A percentile compares a stretch with the other conserved stretches of the same genome.
phyloP scores from a whole-genome alignment of 2,329 filamentous ascomycete species.

The Sphaerostilbella broomeana region DNA sequence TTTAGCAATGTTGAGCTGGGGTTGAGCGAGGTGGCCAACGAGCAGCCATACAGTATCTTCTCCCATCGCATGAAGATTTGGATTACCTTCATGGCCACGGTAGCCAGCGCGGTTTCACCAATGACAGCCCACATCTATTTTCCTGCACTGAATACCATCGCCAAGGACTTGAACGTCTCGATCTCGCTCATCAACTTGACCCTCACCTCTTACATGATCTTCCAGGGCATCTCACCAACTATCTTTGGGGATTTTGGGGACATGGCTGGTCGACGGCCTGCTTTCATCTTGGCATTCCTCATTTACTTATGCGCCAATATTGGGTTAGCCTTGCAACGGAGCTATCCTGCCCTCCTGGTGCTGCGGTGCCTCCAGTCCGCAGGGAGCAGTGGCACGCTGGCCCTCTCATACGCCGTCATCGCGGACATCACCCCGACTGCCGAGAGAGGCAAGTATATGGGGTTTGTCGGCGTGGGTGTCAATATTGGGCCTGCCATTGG shows the following conservation, averaged over 20 bases:
- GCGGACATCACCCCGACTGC: slow-evolving; percentile 63
- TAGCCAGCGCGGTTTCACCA: slow-evolving; percentile 49
- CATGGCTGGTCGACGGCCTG: slow-evolving; percentile 52
- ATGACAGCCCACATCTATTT: slow-evolving; percentile 55
- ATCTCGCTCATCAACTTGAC: slow-evolving; percentile 40
- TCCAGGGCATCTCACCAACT: slow-evolving; percentile 56
- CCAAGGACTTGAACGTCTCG: slow-evolving; percentile 33
- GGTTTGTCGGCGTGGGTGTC: slow-evolving; percentile 53
- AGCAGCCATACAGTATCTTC: slow-evolving; percentile 26
- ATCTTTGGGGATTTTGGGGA: slow-evolving; percentile 58
- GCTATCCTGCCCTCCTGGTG: slow-evolving; percentile 52
- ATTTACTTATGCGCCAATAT: slow-evolving; percentile 55
- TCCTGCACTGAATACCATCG: slow-evolving; percentile 35
- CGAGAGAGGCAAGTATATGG: slow-evolving; percentile 69
- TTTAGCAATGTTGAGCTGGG: slow-evolving; percentile 6
- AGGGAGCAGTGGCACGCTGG: slow-evolving; percentile 63
- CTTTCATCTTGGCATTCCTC: slow-evolving; percentile 50
- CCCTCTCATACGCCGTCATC: slow-evolving; percentile 63
- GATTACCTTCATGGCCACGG: slow-evolving; percentile 46
- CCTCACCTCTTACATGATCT: slow-evolving; percentile 56
- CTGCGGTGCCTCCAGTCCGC: slow-evolving; percentile 57
- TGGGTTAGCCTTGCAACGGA: slow-evolving; percentile 50
- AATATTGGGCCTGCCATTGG: slow-evolving; percentile 50
- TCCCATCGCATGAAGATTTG: slow-evolving; percentile 38
- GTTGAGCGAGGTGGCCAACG: not conserved